Percentiles rank a stretch among this genome's conserved stretches.
These are phyloP conservation scores for Leccinum griseonigrum DNA, from an alignment of 1,284 basidiomycete species.

Conservation along the genomic window DNA sequence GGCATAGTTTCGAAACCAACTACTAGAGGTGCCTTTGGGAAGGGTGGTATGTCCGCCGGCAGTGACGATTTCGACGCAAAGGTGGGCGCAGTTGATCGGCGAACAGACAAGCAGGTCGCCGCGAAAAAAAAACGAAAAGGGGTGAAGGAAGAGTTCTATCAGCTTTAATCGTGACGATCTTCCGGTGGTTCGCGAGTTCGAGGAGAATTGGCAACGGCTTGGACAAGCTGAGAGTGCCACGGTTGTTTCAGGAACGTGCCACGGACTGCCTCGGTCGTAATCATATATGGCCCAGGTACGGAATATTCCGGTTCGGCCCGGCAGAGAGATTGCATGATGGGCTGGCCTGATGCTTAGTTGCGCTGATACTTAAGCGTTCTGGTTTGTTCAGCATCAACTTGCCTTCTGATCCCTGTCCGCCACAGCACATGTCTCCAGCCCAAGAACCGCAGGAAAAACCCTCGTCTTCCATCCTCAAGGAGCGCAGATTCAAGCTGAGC, in stretches of 20 bases:
- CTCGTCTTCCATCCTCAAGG: conserved; percentile 59
- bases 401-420: conserved; percentile 10
- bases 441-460: conserved; percentile 41
- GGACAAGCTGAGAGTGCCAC: conserved; percentile 1
- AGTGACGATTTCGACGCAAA: conserved; percentile 1
- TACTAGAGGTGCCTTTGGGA: conserved; percentile 7
- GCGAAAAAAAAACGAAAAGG: conserved; percentile 5
- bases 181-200: conserved; percentile 12
- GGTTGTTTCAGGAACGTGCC: conserved; percentile 32
- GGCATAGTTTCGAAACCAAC: conserved; percentile 4
- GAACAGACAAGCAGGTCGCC: conserved; percentile 15
- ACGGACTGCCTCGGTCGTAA: conserved; percentile 5
- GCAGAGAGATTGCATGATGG: conserved; percentile 1
- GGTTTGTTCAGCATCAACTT: conserved; percentile 6
- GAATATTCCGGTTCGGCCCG: conserved; percentile 32
- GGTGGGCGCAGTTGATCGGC: conserved; percentile 22
- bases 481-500: conserved; percentile 80
- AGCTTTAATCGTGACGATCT: conserved; percentile 29
- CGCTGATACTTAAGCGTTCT: conserved; percentile 28
- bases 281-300: conserved; percentile 29
- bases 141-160: conserved; percentile 20
- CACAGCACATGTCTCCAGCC: conserved; percentile 38
- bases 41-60: conserved; percentile 1
- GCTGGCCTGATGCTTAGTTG: conserved; percentile 10
- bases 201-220: conserved; percentile 13